These are phyloP conservation scores for Colletotrichum brevisporum DNA, from an alignment of 2,329 filamentous ascomycete genomes.

Conservation along the genomic window DNA sequence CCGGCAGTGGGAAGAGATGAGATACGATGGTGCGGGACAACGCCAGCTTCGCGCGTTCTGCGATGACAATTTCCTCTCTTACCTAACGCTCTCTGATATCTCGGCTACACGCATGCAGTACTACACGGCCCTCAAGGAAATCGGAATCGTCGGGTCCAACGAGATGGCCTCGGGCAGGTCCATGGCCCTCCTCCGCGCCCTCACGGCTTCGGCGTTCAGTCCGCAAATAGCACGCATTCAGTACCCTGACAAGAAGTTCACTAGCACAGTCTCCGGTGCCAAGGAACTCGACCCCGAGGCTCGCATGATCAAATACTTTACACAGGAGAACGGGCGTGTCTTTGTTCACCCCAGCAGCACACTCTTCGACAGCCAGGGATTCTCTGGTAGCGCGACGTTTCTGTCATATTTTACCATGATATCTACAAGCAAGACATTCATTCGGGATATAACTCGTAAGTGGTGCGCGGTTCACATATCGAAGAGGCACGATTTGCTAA, in stretches of 20 bases:
- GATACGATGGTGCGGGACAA: conserved; percentile 69
- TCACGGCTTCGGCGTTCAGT: conserved; percentile 81
- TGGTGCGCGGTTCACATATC: conserved; percentile 44
- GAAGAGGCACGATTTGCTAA: conserved; percentile 7
- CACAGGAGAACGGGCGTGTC: conserved; percentile 85
- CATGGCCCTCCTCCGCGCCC: conserved; percentile 72
- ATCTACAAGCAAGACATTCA: conserved; percentile 91
- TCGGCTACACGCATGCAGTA: conserved; percentile 89
- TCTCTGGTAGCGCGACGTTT: conserved; percentile 81
- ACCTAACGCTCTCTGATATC: conserved; percentile 89
- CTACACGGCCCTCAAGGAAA: conserved; percentile 86
- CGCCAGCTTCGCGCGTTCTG: conserved; percentile 83
- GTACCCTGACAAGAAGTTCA: conserved; percentile 96
- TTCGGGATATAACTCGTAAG: conserved; percentile 90
- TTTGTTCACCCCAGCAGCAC: conserved; percentile 94
- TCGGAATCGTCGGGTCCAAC: conserved; percentile 76
- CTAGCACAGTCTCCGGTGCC: conserved; percentile 86
- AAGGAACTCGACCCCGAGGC: conserved; percentile 96
- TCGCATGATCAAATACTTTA: conserved; percentile 92
- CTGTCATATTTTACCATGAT: conserved; percentile 94
- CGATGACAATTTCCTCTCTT: conserved; percentile 86
- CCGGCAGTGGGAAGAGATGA: conserved; percentile 82
- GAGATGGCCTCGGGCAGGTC: conserved; percentile 47
- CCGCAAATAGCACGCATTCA: conserved; percentile 94
- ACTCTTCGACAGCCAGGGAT: conserved; percentile 85